Base-by-base conservation (phyloP, 495 filamentous ascomycete species). In the Podospora australis region DNA sequence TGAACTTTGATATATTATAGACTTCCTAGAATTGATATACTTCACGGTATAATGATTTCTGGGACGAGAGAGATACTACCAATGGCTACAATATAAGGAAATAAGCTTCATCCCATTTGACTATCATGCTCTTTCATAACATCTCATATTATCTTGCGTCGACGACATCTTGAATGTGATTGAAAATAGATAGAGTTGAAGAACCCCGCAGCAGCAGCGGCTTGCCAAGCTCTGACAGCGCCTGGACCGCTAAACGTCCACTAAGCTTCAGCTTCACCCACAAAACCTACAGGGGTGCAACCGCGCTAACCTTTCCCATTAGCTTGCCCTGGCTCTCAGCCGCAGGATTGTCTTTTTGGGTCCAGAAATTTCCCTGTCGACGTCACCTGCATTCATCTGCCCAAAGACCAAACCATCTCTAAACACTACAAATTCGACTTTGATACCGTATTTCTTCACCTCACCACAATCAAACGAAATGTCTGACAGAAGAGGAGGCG, bases 401-500 rank as follows among this genome's bases (percentile, higher is more conserved):
- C 24, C 48, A 28, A 25, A 46, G 38, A 14, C 6, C 28, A 23
- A 14, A 40, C 30, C 21, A 34, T 16, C 17, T 17, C 34, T 14
- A 2, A 39, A n/a, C 35, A 10, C 30, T 3, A 39, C 29, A 21
- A 16, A 34, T 28, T n/a, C 20, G 2, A 4, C 21, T 1, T 20
- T 41, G 9, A n/a, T n/a, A n/a, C 34, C 26, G 23, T 28, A 11
- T 19, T 30, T 22, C n/a, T 25, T 5, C 23, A 6, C 9, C 22
- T 22, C 9, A 50, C 21, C 21, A 20, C 19, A 28, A 22, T 10
- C 40, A 48, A 47, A 40, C 24, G 39, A 8, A 28, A 66, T 66
- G 63, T 50, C 50, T 8, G 63, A 66, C 48, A 53, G 55, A 22
- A 45, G n/a, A n/a, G n/a, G n/a, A n/a, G n/a, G 52, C 14, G 38